A percentile compares a stretch with the other conserved stretches of the same genome.
Conservation (phyloP, 768 basidiomycete species). For the Trametes coccinea region DNA sequence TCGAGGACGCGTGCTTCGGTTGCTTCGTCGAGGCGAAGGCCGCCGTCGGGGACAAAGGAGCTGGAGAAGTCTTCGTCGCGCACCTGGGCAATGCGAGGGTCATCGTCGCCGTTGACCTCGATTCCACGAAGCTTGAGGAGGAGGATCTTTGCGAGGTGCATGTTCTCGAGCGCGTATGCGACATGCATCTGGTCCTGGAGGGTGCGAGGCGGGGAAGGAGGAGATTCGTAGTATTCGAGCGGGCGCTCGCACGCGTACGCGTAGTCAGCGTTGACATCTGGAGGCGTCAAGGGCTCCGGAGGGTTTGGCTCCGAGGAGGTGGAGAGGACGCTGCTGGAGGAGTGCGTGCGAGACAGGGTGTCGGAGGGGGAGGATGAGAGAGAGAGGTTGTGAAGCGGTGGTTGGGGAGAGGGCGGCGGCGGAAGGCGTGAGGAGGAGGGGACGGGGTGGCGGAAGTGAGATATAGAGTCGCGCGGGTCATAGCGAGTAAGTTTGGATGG, state of each 20-base stretch:
- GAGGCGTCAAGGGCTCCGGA: conserved; percentile 30
- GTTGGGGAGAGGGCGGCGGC: conserved; percentile 11
- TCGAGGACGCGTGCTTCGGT: conserved; percentile 41
- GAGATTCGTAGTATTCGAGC: conserved; percentile 48
- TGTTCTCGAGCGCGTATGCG: conserved; percentile 67
- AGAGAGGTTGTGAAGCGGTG: not conserved
- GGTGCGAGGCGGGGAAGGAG: conserved; percentile 40
- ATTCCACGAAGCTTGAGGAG: conserved; percentile 62
- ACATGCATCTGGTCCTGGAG: conserved; percentile 66
- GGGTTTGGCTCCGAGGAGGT: conserved; percentile 27
- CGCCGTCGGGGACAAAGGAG: conserved; percentile 41
- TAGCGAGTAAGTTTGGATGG: conserved; percentile 8
- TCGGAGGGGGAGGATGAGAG: conserved; percentile 21
- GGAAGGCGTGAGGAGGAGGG: conserved; percentile 26
- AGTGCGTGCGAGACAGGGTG: conserved; percentile 21
- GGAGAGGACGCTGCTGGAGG: conserved; percentile 28
- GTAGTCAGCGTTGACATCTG: conserved; percentile 33
- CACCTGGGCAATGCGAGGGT: conserved; percentile 64
- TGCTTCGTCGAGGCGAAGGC: conserved; percentile 42
- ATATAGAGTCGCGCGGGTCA: conserved; percentile 16
- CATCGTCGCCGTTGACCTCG: conserved; percentile 56
- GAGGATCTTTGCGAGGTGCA: conserved; percentile 64
- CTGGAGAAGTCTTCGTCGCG: conserved; percentile 48
- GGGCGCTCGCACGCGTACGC: conserved; percentile 29
- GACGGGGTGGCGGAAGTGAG: conserved; percentile 10